Percentiles rank a stretch among this genome's conserved stretches.
Evolutionary conservation across 331 rosid genomes (phyloP).

Genomic region (Prunus yedoensis): DNA sequence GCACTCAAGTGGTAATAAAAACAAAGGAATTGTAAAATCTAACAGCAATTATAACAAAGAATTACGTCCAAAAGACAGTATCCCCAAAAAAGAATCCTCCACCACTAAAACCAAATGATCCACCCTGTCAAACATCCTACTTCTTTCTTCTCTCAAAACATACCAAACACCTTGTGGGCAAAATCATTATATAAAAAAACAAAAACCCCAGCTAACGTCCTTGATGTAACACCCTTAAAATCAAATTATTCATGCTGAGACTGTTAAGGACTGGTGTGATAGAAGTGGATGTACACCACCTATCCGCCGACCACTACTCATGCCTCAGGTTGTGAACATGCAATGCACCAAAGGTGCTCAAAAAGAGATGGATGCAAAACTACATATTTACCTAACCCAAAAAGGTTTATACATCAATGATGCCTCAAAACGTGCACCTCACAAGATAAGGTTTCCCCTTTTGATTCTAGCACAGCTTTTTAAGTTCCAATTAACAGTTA

Average conservation of each 20-base stretch:
- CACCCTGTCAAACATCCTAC: not conserved
- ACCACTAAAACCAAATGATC: conserved; percentile 5
- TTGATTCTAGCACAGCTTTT: not conserved
- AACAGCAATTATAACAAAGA: not conserved
- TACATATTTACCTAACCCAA: not conserved
- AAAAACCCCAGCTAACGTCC: not conserved
- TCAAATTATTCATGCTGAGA: not conserved
- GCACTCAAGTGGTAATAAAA: not conserved
- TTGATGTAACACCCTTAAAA: not conserved
- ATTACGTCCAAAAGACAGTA: not conserved
- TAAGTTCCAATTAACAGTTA: not conserved
- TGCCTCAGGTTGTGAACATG: not conserved
- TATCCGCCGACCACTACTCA: not conserved
- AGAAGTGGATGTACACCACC: not conserved
- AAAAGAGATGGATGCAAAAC: not conserved
- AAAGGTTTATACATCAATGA: not conserved
- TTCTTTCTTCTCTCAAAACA: not conserved
- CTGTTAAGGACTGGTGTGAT: not conserved
- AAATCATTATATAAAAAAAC: not conserved
- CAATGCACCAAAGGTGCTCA: not conserved
- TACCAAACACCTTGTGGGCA: not conserved
- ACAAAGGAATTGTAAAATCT: not conserved
- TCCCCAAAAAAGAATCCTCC: not conserved
- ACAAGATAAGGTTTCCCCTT: not conserved
- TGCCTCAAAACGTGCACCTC: not conserved